Base-by-base conservation (phyloP, 208 protist genomes). In the Wallacemonas sp. region DNA sequence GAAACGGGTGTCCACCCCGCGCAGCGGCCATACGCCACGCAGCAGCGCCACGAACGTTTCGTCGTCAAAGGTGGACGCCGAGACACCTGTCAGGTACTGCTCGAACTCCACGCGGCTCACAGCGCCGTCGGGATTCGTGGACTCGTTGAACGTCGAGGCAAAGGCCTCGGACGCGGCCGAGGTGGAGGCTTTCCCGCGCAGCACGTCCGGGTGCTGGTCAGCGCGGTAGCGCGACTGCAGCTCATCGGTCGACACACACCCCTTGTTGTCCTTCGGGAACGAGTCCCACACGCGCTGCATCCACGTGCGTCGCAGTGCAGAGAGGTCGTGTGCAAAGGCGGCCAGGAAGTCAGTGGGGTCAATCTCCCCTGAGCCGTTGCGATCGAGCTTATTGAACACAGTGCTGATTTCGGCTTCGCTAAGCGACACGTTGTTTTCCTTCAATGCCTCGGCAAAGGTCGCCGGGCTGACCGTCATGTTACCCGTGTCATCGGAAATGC, bases 71-170 rank as follows among this genome's bases (percentile, higher is more conserved):
- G 64, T 81, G 5, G 71, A 33, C 12, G 67, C 70, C 16, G 85
- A 87, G 3, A 97, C 67, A 22, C 84, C 87, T 10, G 76, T 68
- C 71, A 87, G 93, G 71, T 94, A 94, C 79, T 97, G 74, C 62
- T 86, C 70, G 45, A 94, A 94, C 70, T 97, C 91, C 61, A 94
- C 84, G 46, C 67, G 69, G 22, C 80, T 89, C 23, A 97, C 68
- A 20, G 66, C 46, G 14, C 91, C 89, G 52, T 88, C 81, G 2
- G 91, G 88, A 65, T 97, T 97, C 0, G 91, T 94, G 11, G n/a
- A 64, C n/a, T 61, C 71, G 77, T 83, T 93, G 59, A 97, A 97
- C 2, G 82, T 81, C 0, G 70, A 22, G 23, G 69, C 49, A 61
- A 97, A 92, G 45, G 93, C 84, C 18, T 65, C 26, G 26, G 57